Base-by-base conservation (phyloP, 192 early-diverging fungal species). In the Coemansia sp. region DNA sequence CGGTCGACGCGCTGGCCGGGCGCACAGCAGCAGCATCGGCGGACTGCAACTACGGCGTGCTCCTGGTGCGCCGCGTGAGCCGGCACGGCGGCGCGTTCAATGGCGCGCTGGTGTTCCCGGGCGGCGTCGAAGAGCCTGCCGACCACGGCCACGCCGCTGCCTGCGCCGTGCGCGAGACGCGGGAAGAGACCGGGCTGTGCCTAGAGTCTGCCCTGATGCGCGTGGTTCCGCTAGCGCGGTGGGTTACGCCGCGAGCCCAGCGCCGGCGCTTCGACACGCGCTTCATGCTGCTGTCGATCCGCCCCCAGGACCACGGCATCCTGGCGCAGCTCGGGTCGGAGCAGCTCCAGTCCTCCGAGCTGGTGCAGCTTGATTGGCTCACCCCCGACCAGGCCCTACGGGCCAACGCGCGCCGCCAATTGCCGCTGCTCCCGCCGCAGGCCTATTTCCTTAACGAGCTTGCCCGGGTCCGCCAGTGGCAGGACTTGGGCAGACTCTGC, bases 131-230 rank as follows among this genome's bases (percentile, higher is more conserved):
- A 14, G 71, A 74, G 17, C n/a, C 38, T 0, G 11, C 21, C n/a
- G 64, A 67, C 48, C 71, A 64, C 43, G 72, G 66, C 21, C n/a
- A n/a, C n/a, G n/a, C n/a, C n/a, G n/a, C n/a, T n/a, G 63, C 81
- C 12, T 86, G 83, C 43, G 87, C 87, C 1, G 63, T 86, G 14
- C 79, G 87, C 31, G 85, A 92, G 59, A 88, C 91, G 0, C 85
- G 80, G 54, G 91, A 93, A 58, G 91, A 93, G 52, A 80, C 81
- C 13, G 87, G 87, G 0, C 51, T 90, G 17, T 49, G 82, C 13
- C 56, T 92, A 7, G 54, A 69, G n/a, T 50, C 69, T 6, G 56
- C 79, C 21, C 53, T 54, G 7, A 17, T 35, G 19, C 53, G 7
- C 33, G 58, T 22, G 36, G 69, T n/a, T 57, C 76, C 16, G 80